Base-by-base conservation (phyloP, 805 yeast genomes). In the Sungouiozyma ichnusensis region DNA sequence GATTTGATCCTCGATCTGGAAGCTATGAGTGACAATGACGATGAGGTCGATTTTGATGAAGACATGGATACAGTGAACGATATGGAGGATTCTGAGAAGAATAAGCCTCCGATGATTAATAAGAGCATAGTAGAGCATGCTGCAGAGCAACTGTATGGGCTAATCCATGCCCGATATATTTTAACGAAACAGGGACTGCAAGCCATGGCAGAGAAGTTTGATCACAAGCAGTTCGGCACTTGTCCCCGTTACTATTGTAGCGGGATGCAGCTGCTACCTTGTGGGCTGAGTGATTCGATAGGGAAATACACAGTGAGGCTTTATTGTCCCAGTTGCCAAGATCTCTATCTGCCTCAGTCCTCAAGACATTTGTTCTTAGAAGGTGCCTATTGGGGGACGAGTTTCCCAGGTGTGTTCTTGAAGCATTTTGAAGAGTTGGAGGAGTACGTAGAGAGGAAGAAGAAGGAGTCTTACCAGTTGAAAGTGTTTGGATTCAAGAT, bases 361-460 rank as follows among this genome's bases (percentile, higher is more conserved):
- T 78, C 88, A n/a, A 71, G 95, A 47, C 88, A 85, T 62, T 67
- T 84, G 44, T 85, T 85, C 56, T 76, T 92, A 35, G 98, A 92
- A 63, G 98, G 98, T 4, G 96, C 97, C 1, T 92, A 82, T 55
- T 92, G 94, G 67, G 97, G 98, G 4, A 86, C 97, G 0, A 80
- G 94, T 31, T 92, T 92, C 66, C 92, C 96, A 1, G 97, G 96
- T 2, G 73, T 92, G 51, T 83, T 92, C 54, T 76, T 92, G 46
- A 84, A 87, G 58, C 82, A 85, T 74, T 87, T 81, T 65, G 86
- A 92, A n/a, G 97, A 86, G 49, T 76, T 87, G 39, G 94, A 83
- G 57, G 76, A 76, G 52, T 86, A 83, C 54, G 79, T 85, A 50
- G 70, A 72, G 43, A 69, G 74, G 44, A 70, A 83, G 54, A 67